Evolutionary conservation across 805 yeast species (phyloP).

Genomic region (Torulaspora franciscae): DNA sequence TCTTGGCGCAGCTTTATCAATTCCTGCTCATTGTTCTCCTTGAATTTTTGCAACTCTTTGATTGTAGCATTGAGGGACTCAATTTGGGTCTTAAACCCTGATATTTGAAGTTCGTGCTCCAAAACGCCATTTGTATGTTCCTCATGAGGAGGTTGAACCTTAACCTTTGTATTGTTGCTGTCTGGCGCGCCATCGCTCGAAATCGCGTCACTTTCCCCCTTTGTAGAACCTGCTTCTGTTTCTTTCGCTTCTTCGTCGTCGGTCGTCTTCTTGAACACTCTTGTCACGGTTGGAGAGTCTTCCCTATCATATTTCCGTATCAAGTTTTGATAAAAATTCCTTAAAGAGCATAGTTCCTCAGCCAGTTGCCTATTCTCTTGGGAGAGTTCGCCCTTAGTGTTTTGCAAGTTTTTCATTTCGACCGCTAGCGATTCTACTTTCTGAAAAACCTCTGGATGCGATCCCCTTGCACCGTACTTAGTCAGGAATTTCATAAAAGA

Average conservation of each 20-base stretch:
- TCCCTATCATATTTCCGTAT: constrained; percentile 33
- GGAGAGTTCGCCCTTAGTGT: constrained; percentile 18
- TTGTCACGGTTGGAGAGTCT: constrained; percentile 30
- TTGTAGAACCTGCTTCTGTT: constrained; percentile 1
- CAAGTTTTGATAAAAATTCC: constrained; percentile 26
- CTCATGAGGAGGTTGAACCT: not conserved
- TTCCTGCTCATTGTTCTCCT: constrained; percentile 21
- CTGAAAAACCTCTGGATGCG: constrained; percentile 18
- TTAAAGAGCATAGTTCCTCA: constrained; percentile 23
- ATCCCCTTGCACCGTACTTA: constrained; percentile 16
- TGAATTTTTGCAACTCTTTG: constrained; percentile 23
- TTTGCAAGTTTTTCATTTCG: constrained; percentile 19
- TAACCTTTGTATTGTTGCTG: not conserved
- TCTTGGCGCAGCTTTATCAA: constrained; percentile 24
- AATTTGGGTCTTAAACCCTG: constrained; percentile 27
- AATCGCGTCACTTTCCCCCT: not conserved
- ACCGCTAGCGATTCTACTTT: constrained; percentile 12
- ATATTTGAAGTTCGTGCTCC: constrained; percentile 22
- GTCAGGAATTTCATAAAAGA: constrained; percentile 24
- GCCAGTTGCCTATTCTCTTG: constrained; percentile 23
- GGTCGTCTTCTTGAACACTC: constrained; percentile 27
- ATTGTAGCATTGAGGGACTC: constrained; percentile 22
- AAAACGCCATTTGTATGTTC: constrained; percentile 7
- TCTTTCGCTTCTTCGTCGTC: not conserved
- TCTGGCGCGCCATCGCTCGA: not conserved